These are phyloP conservation scores for Thraustotheca clavata DNA, from an alignment of 352 stramenopile species.

Conservation along the genomic window DNA sequence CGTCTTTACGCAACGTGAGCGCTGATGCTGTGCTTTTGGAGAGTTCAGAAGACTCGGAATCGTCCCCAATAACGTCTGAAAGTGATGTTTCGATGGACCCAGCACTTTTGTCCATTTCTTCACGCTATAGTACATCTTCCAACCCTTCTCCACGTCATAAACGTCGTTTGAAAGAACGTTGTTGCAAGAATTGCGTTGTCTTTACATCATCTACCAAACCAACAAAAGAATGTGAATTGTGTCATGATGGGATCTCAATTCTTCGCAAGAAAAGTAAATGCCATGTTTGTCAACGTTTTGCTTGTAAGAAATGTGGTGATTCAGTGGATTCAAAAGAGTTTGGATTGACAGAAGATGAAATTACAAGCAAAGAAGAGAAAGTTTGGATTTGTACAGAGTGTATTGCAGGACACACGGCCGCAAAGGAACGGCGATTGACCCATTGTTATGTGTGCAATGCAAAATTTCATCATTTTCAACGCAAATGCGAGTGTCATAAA, in stretches of 20 bases:
- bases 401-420: background rate
- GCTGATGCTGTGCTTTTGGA: background rate
- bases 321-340: background rate
- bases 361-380: background rate
- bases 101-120: constrained; percentile 6
- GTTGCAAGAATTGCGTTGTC: constrained; percentile 5
- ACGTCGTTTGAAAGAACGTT: constrained; percentile 9
- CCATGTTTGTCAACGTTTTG: constrained; percentile 16
- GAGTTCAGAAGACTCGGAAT: background rate
- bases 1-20: background rate
- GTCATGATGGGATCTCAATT: background rate
- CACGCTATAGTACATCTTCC: constrained; percentile 1
- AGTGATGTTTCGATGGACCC: background rate
- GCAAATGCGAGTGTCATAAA: constrained; percentile 3
- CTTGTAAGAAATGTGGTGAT: constrained; percentile 5
- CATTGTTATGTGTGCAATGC: constrained; percentile 15
- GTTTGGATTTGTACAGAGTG: constrained; percentile 8
- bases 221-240: constrained; percentile 6
- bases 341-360: background rate
- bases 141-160: background rate
- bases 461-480: constrained; percentile 16
- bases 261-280: constrained; percentile 18
- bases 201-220: constrained; percentile 6
- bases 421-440: background rate
- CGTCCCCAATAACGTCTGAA: background rate